Percentiles rank a stretch among this genome's conserved stretches.
phyloP scores from a whole-genome alignment of 2,329 filamentous ascomycete genomes.

The Sporothrix curviconia region DNA sequence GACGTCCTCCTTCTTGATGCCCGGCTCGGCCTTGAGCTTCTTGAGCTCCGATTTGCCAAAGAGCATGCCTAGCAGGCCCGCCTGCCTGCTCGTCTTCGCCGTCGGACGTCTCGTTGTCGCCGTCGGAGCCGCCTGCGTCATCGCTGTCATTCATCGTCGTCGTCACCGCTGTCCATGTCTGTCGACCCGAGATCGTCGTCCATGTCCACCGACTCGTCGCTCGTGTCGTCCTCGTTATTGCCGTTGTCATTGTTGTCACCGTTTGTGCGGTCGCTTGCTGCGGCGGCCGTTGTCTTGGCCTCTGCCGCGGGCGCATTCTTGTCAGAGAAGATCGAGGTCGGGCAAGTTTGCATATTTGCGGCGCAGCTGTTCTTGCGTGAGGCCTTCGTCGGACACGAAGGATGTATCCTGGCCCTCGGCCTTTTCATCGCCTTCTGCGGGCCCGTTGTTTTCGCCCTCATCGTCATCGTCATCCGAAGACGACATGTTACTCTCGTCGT shows the following conservation, averaged over 20 bases:
- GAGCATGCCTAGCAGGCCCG: slow-evolving; percentile 49
- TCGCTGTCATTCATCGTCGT: slow-evolving; percentile 37
- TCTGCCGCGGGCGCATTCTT: slow-evolving; percentile 20
- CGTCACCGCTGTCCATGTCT: slow-evolving; percentile 43
- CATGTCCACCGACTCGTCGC: slow-evolving; percentile 63
- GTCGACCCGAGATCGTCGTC: slow-evolving; percentile 59
- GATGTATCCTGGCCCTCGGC: slow-evolving; percentile 35
- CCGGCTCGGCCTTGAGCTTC: slow-evolving; percentile 40
- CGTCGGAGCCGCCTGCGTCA: slow-evolving; percentile 40
- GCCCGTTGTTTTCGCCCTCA: slow-evolving; percentile 49
- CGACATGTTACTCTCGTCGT: slow-evolving; percentile 54
- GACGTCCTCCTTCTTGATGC: slow-evolving; percentile 23
- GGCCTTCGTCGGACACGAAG: slow-evolving; percentile 52
- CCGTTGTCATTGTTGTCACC: slow-evolving; percentile 20
- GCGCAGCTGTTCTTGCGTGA: slow-evolving; percentile 63
- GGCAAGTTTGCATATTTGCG: slow-evolving; percentile 64
- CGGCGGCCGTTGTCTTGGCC: slow-evolving; percentile 21
- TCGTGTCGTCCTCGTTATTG: slow-evolving; percentile 31
- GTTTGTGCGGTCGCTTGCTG: slow-evolving; percentile 17
- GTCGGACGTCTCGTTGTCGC: slow-evolving; percentile 35
- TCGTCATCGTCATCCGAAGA: slow-evolving; percentile 51
- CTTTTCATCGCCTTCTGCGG: slow-evolving; percentile 42
- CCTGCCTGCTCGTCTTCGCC: slow-evolving; percentile 36
- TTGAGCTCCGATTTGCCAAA: slow-evolving; percentile 54
- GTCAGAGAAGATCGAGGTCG: slow-evolving; percentile 30